Conservation (phyloP, 257 asterid species). For the Verbena officinalis region DNA sequence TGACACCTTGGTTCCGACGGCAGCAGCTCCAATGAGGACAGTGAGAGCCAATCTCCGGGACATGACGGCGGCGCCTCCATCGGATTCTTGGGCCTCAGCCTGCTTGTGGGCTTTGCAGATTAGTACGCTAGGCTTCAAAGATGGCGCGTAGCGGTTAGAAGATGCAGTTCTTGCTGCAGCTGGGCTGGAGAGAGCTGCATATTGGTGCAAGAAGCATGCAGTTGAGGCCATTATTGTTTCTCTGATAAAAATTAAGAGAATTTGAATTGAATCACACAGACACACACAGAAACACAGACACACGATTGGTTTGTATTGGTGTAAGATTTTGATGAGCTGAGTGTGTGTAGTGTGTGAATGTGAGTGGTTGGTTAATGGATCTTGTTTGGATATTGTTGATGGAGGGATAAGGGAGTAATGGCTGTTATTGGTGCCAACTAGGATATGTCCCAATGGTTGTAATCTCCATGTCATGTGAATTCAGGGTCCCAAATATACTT, state of each 20-base stretch:
- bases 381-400: conserved; percentile 42
- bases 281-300: not conserved
- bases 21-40: conserved; percentile 70
- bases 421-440: conserved; percentile 49
- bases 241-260: too few relatives aligned
- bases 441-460: conserved; percentile 5
- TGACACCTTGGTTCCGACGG: conserved; percentile 66
- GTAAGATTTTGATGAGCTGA: conserved; percentile 12
- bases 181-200: conserved; percentile 45
- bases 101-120: conserved; percentile 61
- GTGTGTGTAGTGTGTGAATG: conserved; percentile 37
- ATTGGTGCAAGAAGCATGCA: conserved; percentile 63
- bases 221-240: conserved; percentile 56
- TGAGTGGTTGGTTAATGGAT: conserved; percentile 33
- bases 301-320: not conserved
- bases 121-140: conserved; percentile 45
- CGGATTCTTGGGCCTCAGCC: conserved; percentile 23
- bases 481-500: conserved; percentile 2
- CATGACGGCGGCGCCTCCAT: conserved; percentile 34
- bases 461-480: conserved; percentile 42
- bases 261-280: too few relatives aligned
- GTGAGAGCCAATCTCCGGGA: conserved; percentile 76
- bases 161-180: conserved; percentile 41
- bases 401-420: conserved; percentile 56
- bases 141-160: conserved; percentile 28